Percentiles rank a stretch among this genome's conserved stretches.
These are phyloP conservation scores for Sugiyamaella neomexicana DNA, from an alignment of 1,139 yeast genomes.

Conservation along the genomic window DNA sequence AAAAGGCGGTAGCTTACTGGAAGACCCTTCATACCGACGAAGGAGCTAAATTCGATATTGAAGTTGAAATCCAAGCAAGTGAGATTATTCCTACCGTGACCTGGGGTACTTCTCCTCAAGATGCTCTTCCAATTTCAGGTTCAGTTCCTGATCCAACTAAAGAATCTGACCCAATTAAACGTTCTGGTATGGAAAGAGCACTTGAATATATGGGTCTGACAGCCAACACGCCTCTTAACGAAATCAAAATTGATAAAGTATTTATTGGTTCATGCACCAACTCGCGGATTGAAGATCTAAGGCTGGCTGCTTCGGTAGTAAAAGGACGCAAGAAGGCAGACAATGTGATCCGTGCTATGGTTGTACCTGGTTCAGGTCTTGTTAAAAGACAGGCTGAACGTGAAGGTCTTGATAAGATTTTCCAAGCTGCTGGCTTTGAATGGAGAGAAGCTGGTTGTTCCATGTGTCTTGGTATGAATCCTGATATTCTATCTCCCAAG, in stretches of 20 bases:
- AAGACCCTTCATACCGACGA: constrained; percentile 80
- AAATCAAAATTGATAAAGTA: constrained; percentile 80
- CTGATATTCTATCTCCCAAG: constrained; percentile 89
- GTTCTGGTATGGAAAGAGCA: constrained; percentile 87
- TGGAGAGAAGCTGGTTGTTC: constrained; percentile 99
- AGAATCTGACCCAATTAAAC: constrained; percentile 71
- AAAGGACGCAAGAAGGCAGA: constrained; percentile 87
- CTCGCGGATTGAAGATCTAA: constrained; percentile 93
- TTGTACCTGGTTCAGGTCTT: constrained; percentile 97
- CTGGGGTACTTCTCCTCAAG: constrained; percentile 99
- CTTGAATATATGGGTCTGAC: constrained; percentile 85
- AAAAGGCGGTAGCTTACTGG: constrained; percentile 91
- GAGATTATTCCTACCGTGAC: constrained; percentile 95
- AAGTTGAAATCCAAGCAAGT: constrained; percentile 73
- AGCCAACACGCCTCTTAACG: constrained; percentile 76
- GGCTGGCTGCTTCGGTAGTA: constrained; percentile 93
- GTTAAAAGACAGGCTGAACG: constrained; percentile 90
- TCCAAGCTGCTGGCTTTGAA: constrained; percentile 88
- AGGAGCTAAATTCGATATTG: constrained; percentile 85
- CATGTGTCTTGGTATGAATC: constrained; percentile 99
- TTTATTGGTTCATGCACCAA: constrained; percentile 98
- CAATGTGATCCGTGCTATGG: constrained; percentile 76
- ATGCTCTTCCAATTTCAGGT: constrained; percentile 91
- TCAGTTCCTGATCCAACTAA: constrained; percentile 82
- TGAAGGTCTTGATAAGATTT: constrained; percentile 91